Evolutionary conservation across 495 filamentous ascomycete genomes (phyloP), one percentile per base, ranked within the genome.

Genomic region (Glarea lozoyensis): DNA sequence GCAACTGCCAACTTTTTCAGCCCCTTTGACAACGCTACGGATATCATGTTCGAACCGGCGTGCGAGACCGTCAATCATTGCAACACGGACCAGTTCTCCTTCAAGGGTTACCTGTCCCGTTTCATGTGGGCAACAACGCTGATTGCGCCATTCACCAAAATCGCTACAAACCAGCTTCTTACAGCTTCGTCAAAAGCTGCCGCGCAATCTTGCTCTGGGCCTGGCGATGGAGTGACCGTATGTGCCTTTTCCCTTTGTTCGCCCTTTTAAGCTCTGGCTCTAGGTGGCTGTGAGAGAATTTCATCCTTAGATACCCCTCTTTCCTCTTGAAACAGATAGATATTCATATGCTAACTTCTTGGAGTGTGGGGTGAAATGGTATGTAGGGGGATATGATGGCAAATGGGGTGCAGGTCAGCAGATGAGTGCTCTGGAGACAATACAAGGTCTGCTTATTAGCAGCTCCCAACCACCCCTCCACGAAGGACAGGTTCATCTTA

Each of bases 21-120:
- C 48, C 58, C 64, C 0, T 81, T 73, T 57, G 73, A 70, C 45
- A 47, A 75, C 43, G 58, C 67, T 10, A 70, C 70, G 21, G 64
- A 78, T 48, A 63, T 79, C 57, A 76, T 83, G 69, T 76, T 70
- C 48, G 87, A 92, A 60, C 63, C 70, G 31, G 75, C 78, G 12
- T 94, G 87, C 67, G 86, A 92, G 56, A 63, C 73, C 4, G 58
- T 59, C 24, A 53, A 64, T 32, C 64, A 54, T 3, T 89, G 86
- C 64, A 76, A 86, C 57, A 73, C 74, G 24, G 86, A 92, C 55
- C 84, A 89, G 64, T 72, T 74, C 25, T 85, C 81, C 21, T 94
- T 89, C 75, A 94, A 92, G 60, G 86, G 81, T 23, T 93, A 89
- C 61, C 67, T 90, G 12, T 66, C 84, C 17, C 83, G 88, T 20